Conservation (phyloP, 495 filamentous ascomycete genomes). For the Penicillium dipodomyicola region DNA sequence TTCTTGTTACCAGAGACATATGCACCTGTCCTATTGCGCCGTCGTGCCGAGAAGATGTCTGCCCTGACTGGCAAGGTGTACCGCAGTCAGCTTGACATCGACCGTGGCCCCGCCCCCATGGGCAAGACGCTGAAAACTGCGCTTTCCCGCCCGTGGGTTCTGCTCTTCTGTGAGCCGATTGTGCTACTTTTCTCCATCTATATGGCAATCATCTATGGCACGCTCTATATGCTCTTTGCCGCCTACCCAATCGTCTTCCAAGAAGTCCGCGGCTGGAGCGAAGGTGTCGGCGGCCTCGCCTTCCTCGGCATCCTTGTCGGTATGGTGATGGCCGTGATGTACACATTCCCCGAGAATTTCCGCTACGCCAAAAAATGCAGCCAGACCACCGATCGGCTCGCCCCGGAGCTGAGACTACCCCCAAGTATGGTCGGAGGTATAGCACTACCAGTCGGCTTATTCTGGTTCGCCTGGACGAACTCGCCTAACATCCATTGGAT, state of each 20-base stretch:
- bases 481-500: slow-evolving; percentile 67
- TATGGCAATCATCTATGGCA: slow-evolving; percentile 72
- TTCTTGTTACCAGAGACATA: slow-evolving; percentile 60
- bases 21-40: slow-evolving; percentile 55
- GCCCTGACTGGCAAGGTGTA: slow-evolving; percentile 58
- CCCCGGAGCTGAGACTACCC: slow-evolving; percentile 43
- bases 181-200: slow-evolving; percentile 66
- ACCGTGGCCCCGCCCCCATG: slow-evolving; percentile 38
- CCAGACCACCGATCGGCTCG: slow-evolving; percentile 32
- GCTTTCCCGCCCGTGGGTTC: slow-evolving; percentile 50
- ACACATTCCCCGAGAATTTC: slow-evolving; percentile 43
- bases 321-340: slow-evolving; percentile 63
- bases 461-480: slow-evolving; percentile 71
- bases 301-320: slow-evolving; percentile 82
- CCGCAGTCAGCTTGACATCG: slow-evolving; percentile 44
- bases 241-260: slow-evolving; percentile 79
- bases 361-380: slow-evolving; percentile 36
- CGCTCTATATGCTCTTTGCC: slow-evolving; percentile 81
- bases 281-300: slow-evolving; percentile 67
- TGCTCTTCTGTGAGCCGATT: slow-evolving; percentile 57
- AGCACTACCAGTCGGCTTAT: slow-evolving; percentile 52
- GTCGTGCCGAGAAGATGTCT: slow-evolving; percentile 52
- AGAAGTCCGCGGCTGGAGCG: slow-evolving; percentile 67
- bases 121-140: slow-evolving; percentile 45
- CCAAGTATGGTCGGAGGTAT: slow-evolving; percentile 35